Evolutionary conservation across 1,284 basidiomycete genomes (phyloP).

Genomic region (Butyriboletus appendiculatus): DNA sequence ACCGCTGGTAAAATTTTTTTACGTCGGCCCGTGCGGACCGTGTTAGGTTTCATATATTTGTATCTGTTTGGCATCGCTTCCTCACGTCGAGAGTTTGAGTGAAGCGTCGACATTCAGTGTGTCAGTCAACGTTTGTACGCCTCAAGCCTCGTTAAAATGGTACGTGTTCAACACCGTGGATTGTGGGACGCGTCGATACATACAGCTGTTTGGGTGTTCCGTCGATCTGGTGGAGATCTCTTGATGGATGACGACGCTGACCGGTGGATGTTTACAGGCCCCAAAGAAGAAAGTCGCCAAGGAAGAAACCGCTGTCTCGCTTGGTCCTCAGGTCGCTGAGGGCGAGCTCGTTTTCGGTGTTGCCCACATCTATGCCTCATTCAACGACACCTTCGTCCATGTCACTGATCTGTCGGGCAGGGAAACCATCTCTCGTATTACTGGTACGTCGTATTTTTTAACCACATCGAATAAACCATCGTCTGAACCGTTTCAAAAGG

Average conservation of each 20-base stretch:
- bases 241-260: constrained; percentile 46
- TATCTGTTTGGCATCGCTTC: constrained; percentile 19
- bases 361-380: constrained; percentile 96
- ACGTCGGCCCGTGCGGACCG: too few relatives aligned
- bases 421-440: constrained; percentile 98
- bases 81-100: neutral
- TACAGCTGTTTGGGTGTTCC: neutral
- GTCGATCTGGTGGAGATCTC: constrained; percentile 1
- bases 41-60: constrained; percentile 15
- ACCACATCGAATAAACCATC: neutral
- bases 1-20: too few relatives aligned
- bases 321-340: constrained; percentile 93
- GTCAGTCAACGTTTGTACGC: constrained; percentile 11
- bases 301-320: constrained; percentile 81
- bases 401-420: constrained; percentile 98
- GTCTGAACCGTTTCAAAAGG: constrained; percentile 45
- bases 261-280: constrained; percentile 52
- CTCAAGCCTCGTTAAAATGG: constrained; percentile 32
- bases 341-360: constrained; percentile 96
- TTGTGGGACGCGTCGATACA: neutral
- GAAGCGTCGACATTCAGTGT: constrained; percentile 2
- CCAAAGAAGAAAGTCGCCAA: constrained; percentile 82
- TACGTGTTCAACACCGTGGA: constrained; percentile 16
- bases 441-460: constrained; percentile 66
- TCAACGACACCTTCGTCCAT: constrained; percentile 99